These are phyloP conservation scores for Candida golubevii DNA, from an alignment of 805 yeast genomes.

Conservation along the genomic window DNA sequence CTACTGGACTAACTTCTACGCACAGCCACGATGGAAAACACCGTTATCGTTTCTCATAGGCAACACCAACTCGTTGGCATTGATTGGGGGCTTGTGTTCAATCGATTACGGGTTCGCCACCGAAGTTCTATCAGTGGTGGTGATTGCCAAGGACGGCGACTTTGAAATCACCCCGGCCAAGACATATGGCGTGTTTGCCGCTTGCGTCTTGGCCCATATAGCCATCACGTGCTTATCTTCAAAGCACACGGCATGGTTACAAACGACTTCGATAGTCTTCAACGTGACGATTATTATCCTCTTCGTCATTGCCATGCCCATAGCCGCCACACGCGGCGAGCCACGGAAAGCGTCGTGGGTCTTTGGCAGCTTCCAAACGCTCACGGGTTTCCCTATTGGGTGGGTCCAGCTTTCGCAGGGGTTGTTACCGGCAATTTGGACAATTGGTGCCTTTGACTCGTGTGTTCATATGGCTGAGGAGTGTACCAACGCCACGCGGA, in stretches of 20 bases:
- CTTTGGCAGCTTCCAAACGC: conserved; percentile 50
- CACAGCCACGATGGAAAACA: conserved; percentile 41
- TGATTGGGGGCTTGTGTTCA: conserved; percentile 62
- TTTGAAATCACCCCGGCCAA: conserved; percentile 52
- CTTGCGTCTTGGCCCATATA: conserved; percentile 51
- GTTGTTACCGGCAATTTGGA: conserved; percentile 71
- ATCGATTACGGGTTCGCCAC: conserved; percentile 66
- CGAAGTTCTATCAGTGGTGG: conserved; percentile 56
- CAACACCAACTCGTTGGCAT: conserved; percentile 61
- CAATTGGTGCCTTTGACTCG: conserved; percentile 69
- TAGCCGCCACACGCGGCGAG: conserved; percentile 41
- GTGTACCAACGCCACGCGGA: conserved; percentile 55
- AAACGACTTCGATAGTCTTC: conserved; percentile 51
- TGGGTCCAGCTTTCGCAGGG: conserved; percentile 45
- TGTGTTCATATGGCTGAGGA: conserved; percentile 73
- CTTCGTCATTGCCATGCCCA: conserved; percentile 60
- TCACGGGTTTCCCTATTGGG: conserved; percentile 54
- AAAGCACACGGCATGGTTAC: conserved; percentile 52
- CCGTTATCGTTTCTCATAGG: conserved; percentile 46
- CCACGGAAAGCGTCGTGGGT: conserved; percentile 51
- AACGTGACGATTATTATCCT: conserved; percentile 51
- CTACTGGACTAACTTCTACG: conserved; percentile 61
- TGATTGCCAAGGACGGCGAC: conserved; percentile 48
- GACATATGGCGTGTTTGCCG: conserved; percentile 64
- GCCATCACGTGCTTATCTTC: conserved; percentile 54